Evolutionary conservation across 345 rosid species (phyloP), one percentile per base, ranked within the genome.

Genomic region (Litchi chinensis): DNA sequence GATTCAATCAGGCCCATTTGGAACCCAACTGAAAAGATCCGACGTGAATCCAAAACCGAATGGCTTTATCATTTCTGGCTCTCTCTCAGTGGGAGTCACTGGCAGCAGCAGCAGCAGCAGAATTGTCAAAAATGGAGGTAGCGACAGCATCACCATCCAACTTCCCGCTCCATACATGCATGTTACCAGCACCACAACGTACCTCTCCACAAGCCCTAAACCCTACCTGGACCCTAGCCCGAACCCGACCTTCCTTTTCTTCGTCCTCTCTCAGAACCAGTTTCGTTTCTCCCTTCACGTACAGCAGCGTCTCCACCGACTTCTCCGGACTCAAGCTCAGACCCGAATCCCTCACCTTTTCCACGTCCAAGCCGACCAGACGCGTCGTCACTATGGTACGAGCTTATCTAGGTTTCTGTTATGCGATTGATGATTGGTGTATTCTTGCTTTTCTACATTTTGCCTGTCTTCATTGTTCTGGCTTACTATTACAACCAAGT

Each of bases 301-400:
- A 78, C 70, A 88, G 92, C 26, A 87, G 94, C 88, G 78, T 76
- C 82, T 79, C 84, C 32, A 80, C 86, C 21, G 93, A 89, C 26
- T 85, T 89, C 70, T 83, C 85, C 46, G 93, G 97, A 28, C 32
- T 67, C 19, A 92, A 87, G 76, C 57, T 89, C 82, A 91, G 88
- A 59, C 73, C 90, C 2, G 81, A 81, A 9, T 68, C 82, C 54
- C 89, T 90, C 80, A 80, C 85, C 28, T 52, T 83, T 28, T 80
- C 89, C 62, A 82, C 86, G 21, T 89, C 92, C 8, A 91, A 86
- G 39, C 88, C 91, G 52, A 95, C 81, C 79, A 87, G 98, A 54
- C 87, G 90, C 54, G 94, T 91, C 65, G 85, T 92, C 67, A 88
- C 95, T 65, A 91, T 85, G 95, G 98, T 90, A 87, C 76, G 59